Evolutionary conservation across 495 filamentous ascomycete genomes (phyloP).

Genomic region (Lepidopterella palustris): DNA sequence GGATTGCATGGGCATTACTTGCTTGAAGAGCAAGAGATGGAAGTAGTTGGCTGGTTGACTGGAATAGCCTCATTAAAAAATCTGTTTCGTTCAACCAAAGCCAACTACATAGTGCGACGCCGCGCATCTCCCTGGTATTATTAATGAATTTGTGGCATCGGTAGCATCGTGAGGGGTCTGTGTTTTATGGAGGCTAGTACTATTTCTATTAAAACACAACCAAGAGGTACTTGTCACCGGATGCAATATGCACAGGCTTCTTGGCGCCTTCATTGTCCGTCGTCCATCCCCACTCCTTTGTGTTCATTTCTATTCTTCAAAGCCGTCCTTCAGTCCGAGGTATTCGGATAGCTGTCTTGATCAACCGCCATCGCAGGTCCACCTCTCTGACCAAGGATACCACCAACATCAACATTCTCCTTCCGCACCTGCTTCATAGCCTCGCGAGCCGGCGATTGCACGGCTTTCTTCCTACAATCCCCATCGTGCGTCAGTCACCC

Average conservation of each 20-base stretch:
- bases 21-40: not conserved
- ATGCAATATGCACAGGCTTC: not conserved
- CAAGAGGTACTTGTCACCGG: not conserved
- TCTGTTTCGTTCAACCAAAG: not conserved
- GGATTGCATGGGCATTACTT: not conserved
- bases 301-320: not conserved
- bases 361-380: slow-evolving; percentile 39
- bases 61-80: no score
- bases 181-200: no score
- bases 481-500: not conserved
- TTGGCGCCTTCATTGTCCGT: not conserved
- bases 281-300: not conserved
- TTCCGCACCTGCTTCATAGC: slow-evolving; percentile 30
- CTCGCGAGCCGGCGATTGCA: slow-evolving; percentile 35
- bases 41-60: not conserved
- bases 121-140: no score
- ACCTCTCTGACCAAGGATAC: slow-evolving; percentile 36
- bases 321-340: not conserved
- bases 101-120: no score
- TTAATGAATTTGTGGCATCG: no score
- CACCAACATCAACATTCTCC: slow-evolving; percentile 31
- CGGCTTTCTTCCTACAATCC: slow-evolving; percentile 39
- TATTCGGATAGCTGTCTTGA: slow-evolving; percentile 29
- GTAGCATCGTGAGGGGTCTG: no score
- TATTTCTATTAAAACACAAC: no score